A percentile compares a stretch with the other conserved stretches of the same genome.
phyloP scores from a whole-genome alignment of 768 basidiomycete genomes.

The Neoboletus magnificus region DNA sequence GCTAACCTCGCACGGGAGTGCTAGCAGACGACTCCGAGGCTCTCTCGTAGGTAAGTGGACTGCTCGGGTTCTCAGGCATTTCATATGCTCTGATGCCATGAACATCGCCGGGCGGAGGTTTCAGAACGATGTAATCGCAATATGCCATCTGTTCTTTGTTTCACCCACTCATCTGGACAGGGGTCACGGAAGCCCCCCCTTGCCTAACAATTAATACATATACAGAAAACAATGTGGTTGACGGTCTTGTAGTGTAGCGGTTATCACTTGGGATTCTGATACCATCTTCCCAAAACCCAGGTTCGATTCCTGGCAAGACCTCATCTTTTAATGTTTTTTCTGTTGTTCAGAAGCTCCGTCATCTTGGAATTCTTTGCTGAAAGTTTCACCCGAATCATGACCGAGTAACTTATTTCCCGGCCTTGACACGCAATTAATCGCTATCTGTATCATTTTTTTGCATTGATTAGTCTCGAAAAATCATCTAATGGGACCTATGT shows the following conservation, averaged over 20 bases:
- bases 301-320: slow-evolving; percentile 29
- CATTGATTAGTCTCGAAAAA: background rate
- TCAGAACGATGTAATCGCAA: background rate
- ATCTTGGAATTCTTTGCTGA: background rate
- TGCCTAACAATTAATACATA: background rate
- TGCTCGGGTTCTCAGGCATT: background rate
- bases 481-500: no score
- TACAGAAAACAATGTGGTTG: rapidly evolving
- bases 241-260: slow-evolving; percentile 28
- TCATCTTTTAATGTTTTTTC: background rate
- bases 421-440: background rate
- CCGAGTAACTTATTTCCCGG: background rate
- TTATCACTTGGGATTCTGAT: slow-evolving; percentile 31
- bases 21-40: background rate
- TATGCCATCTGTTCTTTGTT: background rate
- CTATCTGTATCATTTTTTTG: no score
- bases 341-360: background rate
- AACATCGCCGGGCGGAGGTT: background rate
- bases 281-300: slow-evolving; percentile 24
- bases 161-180: no score
- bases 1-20: background rate
- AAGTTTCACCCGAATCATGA: background rate
- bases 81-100: background rate
- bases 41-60: background rate
- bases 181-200: background rate